Evolutionary conservation across 1,284 basidiomycete genomes (phyloP).

Genomic region (Trichosporon coremiiforme): DNA sequence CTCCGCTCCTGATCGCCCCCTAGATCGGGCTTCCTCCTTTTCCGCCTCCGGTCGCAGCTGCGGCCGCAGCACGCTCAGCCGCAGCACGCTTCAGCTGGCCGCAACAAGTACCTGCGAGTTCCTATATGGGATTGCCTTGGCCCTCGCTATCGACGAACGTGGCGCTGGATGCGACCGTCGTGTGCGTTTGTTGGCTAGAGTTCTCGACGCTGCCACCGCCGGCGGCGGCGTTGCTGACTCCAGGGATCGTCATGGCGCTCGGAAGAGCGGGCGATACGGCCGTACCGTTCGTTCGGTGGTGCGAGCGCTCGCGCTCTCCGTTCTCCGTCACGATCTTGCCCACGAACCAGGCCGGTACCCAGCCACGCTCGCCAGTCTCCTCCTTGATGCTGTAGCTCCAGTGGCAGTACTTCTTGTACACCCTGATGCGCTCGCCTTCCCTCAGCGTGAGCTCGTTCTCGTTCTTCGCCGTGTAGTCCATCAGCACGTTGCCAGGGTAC

Average conservation of each 20-base stretch:
- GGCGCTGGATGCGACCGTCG: not conserved
- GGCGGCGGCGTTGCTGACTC: not conserved
- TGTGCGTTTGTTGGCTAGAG: conserved; percentile 9
- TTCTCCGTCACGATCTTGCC: conserved; percentile 39
- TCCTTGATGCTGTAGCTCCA: conserved; percentile 92
- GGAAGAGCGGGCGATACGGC: conserved; percentile 7
- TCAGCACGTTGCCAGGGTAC: conserved; percentile 89
- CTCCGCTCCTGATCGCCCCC: not conserved
- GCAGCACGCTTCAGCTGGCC: conserved; percentile 15
- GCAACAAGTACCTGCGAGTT: conserved; percentile 18
- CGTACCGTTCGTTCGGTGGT: not conserved
- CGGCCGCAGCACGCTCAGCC: not conserved
- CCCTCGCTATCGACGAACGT: not conserved
- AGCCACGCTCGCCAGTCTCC: conserved; percentile 81
- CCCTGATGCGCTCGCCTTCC: conserved; percentile 82
- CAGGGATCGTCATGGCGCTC: conserved; percentile 11
- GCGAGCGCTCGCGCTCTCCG: not conserved
- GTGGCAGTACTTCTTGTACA: conserved; percentile 97
- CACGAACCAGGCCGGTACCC: conserved; percentile 69
- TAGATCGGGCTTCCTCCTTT: not conserved
- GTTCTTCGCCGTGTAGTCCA: conserved; percentile 90
- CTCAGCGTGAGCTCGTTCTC: conserved; percentile 82
- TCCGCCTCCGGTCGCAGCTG: not conserved
- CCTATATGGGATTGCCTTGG: conserved; percentile 4
- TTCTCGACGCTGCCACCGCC: not conserved